Percentiles rank a stretch among this genome's conserved stretches.
These are phyloP conservation scores for Lentinula edodes DNA, from an alignment of 768 basidiomycete species.

Conservation along the genomic window DNA sequence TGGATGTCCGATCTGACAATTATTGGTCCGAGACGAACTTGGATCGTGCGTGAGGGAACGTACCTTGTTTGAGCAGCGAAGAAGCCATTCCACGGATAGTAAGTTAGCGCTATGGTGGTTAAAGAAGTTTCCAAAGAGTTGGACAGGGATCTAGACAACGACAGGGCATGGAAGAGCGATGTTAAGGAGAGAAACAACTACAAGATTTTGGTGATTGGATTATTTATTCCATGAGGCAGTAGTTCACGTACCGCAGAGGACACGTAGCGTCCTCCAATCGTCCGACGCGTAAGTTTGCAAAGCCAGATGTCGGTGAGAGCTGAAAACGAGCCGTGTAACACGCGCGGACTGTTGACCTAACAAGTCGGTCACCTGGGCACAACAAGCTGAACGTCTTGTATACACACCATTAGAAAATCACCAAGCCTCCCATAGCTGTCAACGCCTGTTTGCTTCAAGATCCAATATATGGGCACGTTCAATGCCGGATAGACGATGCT, in stretches of 20 bases:
- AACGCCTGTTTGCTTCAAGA: slow-evolving; percentile 50
- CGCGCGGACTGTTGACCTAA: slow-evolving; percentile 69
- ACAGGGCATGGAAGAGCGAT: slow-evolving; percentile 82
- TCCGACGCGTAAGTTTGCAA: slow-evolving; percentile 49
- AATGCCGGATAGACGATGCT: slow-evolving; percentile 78
- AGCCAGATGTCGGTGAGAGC: slow-evolving; percentile 77
- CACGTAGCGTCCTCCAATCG: slow-evolving; percentile 55
- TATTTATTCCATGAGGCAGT: neutral
- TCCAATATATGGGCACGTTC: slow-evolving; percentile 75
- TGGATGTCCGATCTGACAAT: slow-evolving; percentile 24
- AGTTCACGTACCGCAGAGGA: slow-evolving; percentile 55
- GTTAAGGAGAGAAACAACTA: slow-evolving; percentile 78
- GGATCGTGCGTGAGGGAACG: neutral
- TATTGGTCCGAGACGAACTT: neutral
- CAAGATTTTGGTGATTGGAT: neutral
- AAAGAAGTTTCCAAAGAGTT: slow-evolving; percentile 91
- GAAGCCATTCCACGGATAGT: slow-evolving; percentile 65
- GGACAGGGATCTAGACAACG: slow-evolving; percentile 82
- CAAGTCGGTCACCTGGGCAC: slow-evolving; percentile 1
- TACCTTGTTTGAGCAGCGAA: neutral
- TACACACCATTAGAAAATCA: slow-evolving; percentile 52
- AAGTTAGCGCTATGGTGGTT: slow-evolving; percentile 67
- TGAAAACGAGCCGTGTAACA: slow-evolving; percentile 73
- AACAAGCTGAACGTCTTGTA: neutral
- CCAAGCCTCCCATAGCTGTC: slow-evolving; percentile 34